A percentile compares a stretch with the other conserved stretches of the same genome.
Conservation (phyloP, 352 stramenopile species). For the Phytophthora megakarya region DNA sequence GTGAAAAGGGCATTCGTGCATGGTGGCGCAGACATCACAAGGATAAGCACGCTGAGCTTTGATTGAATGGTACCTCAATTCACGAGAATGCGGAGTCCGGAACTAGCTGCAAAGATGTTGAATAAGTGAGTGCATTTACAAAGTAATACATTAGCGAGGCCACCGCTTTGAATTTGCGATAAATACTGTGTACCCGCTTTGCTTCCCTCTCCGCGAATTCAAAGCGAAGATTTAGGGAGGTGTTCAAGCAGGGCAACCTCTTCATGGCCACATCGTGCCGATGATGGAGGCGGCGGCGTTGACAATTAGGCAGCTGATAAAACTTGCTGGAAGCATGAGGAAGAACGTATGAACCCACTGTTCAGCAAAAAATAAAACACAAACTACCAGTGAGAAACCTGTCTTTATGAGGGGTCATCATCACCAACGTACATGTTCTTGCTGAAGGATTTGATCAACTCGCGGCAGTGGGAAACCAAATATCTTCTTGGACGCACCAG, state of each 20-base stretch:
- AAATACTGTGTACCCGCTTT: slow-evolving; percentile 27
- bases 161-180: slow-evolving; percentile 27
- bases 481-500: slow-evolving; percentile 56
- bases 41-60: slow-evolving; percentile 30
- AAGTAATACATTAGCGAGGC: slow-evolving; percentile 37
- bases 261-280: slow-evolving; percentile 79
- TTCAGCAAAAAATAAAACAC: slow-evolving; percentile 19
- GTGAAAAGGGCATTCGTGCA: slow-evolving; percentile 25
- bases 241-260: slow-evolving; percentile 12
- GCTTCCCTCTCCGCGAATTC: slow-evolving; percentile 15
- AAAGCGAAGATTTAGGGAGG: slow-evolving; percentile 4
- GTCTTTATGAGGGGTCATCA: not conserved
- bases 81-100: not conserved
- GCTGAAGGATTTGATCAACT: slow-evolving; percentile 73
- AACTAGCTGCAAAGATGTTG: not conserved
- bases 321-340: slow-evolving; percentile 79
- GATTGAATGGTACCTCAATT: not conserved
- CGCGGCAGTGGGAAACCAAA: slow-evolving; percentile 65
- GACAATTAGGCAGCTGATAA: slow-evolving; percentile 82
- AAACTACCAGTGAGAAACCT: slow-evolving; percentile 15
- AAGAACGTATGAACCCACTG: slow-evolving; percentile 83
- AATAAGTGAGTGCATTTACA: slow-evolving; percentile 32
- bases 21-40: slow-evolving; percentile 33
- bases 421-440: slow-evolving; percentile 62
- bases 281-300: slow-evolving; percentile 77